phyloP scores from a whole-genome alignment of 2,329 filamentous ascomycete species.

The Sclerotinia nivalis region DNA sequence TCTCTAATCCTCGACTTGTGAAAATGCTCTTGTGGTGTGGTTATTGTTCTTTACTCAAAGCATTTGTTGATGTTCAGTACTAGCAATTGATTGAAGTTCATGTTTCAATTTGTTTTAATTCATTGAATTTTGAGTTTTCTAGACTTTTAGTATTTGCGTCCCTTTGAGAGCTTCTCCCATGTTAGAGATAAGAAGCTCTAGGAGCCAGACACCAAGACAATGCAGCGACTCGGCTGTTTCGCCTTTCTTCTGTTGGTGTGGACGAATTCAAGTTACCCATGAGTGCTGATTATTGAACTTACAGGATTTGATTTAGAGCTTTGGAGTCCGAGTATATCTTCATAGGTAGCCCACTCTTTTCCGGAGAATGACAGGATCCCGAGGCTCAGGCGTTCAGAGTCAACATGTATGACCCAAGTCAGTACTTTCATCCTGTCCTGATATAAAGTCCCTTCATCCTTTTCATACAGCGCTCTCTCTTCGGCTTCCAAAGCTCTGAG shows the following conservation, averaged over 20 bases:
- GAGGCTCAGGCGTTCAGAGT: not conserved
- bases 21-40: not conserved
- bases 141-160: not conserved
- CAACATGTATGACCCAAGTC: not conserved
- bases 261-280: not conserved
- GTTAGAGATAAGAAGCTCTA: not conserved
- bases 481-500: not conserved
- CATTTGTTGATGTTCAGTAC: not conserved
- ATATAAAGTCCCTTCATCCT: not conserved
- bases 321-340: not conserved
- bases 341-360: not conserved
- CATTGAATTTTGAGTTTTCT: not conserved
- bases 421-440: not conserved
- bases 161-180: too few species aligned
- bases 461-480: not conserved
- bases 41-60: not conserved
- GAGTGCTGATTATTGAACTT: not conserved
- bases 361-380: not conserved
- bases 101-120: not conserved
- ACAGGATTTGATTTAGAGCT: not conserved
- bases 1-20: not conserved
- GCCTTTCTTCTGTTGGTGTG: not conserved
- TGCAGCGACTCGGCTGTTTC: not conserved
- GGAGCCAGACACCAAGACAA: not conserved
- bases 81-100: not conserved